Base-by-base conservation (phyloP, 768 basidiomycete species). In the Rhizopogon sp. region DNA sequence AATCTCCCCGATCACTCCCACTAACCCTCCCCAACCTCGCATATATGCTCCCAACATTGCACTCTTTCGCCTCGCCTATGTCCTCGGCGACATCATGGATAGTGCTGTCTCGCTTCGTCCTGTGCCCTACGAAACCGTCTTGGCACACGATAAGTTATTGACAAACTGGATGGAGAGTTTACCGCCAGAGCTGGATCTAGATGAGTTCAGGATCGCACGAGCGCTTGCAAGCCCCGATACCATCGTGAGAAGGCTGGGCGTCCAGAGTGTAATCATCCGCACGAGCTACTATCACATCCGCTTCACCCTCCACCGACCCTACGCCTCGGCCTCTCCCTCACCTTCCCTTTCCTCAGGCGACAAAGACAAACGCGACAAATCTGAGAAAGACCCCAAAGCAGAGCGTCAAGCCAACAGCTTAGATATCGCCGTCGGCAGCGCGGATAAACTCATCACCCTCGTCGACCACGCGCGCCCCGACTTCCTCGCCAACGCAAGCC, bases 1-100 rank as follows among this genome's bases (percentile, higher is more conserved):
- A 0, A 78, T 83, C 54, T 83, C 80, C 62, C 61, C 57, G 39
- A 33, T 51, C 9, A 57, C 60, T 11, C 35, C 47, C 35, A 29
- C 52, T 6, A 51, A 64, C 42, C 79, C 85, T 3, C 73, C 77
- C 6, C 62, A 85, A 16, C 86, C 88, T 61, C 82, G 87, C 11
- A 70, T 90, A 6, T 90, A 85, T 58, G 73, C 84, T n/a, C 84
- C 86, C 5, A 88, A 89, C 64, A 77, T 90, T 61, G 83, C 88
- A 3, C 76, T 90, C 29, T 88, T 90, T 70, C 77, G 82, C 29
- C 73, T 91, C n/a, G 87, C 87, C 8, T 85, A 83, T 60, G 83
- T 90, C 54, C 77, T 92, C 7, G 88, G 90, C 7, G 87, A 90
- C 63, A 88, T 93, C 70, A 86, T 92, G 83, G 87, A 91, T 65